These are phyloP conservation scores for Hypoxylon sp. DNA, from an alignment of 2,329 filamentous ascomycete species.

Conservation along the genomic window DNA sequence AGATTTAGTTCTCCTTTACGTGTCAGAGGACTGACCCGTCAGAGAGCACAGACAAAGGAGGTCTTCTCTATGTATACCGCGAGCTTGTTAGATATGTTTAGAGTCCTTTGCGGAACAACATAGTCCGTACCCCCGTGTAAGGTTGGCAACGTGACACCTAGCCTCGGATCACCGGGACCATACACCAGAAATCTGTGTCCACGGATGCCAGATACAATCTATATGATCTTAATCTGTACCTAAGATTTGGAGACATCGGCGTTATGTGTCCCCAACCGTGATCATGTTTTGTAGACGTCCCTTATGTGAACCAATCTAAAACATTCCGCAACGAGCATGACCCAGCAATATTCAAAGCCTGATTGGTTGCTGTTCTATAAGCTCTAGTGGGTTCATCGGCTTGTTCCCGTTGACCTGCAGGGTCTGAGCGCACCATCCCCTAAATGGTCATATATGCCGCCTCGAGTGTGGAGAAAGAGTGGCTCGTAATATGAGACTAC, in stretches of 20 bases:
- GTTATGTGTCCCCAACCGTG: not conserved
- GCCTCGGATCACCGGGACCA: not conserved
- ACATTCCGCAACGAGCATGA: conserved; percentile 1
- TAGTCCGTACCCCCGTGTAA: conserved; percentile 17
- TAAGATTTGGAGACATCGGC: no score
- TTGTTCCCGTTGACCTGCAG: not conserved
- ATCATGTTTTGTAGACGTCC: no score
- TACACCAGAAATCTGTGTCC: not conserved
- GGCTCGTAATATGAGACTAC: conserved; percentile 9
- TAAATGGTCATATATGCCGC: conserved; percentile 6
- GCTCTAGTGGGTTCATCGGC: not conserved
- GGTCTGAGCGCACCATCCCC: not conserved
- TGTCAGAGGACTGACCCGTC: no score
- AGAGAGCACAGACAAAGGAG: no score
- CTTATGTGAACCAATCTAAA: not conserved
- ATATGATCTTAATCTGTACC: not conserved
- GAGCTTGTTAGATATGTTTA: no score
- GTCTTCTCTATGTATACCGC: no score
- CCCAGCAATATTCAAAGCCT: not conserved
- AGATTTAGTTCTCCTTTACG: conserved; percentile 5
- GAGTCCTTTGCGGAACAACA: no score
- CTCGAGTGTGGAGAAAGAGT: not conserved
- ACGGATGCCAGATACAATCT: not conserved
- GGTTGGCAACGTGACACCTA: no score
- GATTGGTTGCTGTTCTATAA: not conserved